Evolutionary conservation across 306 rosid species (phyloP).

Genomic region (Dryas octopetala): DNA sequence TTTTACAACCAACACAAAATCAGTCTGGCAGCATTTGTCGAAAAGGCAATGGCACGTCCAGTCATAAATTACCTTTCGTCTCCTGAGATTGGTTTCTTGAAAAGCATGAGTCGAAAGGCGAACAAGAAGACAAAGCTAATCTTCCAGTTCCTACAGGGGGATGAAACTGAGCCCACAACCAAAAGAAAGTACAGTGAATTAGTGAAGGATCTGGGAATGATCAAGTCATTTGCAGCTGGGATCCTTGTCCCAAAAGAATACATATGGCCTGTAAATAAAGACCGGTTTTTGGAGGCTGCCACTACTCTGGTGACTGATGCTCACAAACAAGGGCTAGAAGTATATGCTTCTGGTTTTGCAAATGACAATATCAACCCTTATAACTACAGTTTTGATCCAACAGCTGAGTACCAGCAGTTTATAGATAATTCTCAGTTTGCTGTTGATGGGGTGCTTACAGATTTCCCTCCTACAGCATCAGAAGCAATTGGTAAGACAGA

Average conservation of each 20-base stretch:
- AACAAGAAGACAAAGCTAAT: conserved; percentile 55
- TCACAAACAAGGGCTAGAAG: conserved; percentile 77
- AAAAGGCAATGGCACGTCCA: conserved; percentile 19
- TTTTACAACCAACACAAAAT: conserved; percentile 52
- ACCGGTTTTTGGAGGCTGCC: conserved; percentile 52
- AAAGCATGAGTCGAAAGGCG: conserved; percentile 40
- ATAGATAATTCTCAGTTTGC: conserved; percentile 52
- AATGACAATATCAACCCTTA: conserved; percentile 57
- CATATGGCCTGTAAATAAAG: conserved; percentile 54
- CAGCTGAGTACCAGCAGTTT: conserved; percentile 67
- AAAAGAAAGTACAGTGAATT: conserved; percentile 43
- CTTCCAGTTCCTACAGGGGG: conserved; percentile 48
- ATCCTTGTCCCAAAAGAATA: conserved; percentile 77
- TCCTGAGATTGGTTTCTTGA: conserved; percentile 75
- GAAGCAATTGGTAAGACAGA: conserved; percentile 67
- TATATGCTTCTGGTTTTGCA: conserved; percentile 81
- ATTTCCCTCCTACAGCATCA: conserved; percentile 70
- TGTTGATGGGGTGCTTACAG: conserved; percentile 85
- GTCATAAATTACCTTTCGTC: conserved; percentile 56
- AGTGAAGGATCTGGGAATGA: conserved; percentile 45
- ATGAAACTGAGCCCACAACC: conserved; percentile 58
- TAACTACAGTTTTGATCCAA: conserved; percentile 67
- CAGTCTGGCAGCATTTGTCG: conserved; percentile 28
- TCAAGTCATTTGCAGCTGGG: conserved; percentile 73
- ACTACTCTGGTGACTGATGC: conserved; percentile 71